Base-by-base conservation (phyloP, 305 asterid genomes). In the Rubia peregrina region DNA sequence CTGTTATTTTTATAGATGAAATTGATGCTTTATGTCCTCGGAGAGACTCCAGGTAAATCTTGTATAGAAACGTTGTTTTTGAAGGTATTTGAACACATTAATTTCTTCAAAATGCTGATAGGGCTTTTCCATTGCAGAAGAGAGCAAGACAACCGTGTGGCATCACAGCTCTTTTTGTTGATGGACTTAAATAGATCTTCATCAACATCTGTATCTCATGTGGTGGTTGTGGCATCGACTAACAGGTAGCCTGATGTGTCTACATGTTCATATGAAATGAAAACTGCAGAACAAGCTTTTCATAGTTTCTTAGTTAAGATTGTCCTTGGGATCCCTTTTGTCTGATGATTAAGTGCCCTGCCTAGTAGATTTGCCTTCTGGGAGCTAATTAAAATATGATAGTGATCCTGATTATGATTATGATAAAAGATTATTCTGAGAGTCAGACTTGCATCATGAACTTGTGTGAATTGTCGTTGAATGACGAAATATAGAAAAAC, bases 21-120 rank as follows among this genome's bases (percentile, higher is more conserved):
- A 94, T 94, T 73, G 98, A 94, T 78, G 96, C 87, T n/a, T 89
- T 91, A 67, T 94, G 97, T 75, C 96, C 96, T 75, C 95, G 90
- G 56, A 84, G 96, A 22, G 94, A 88, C 84, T 88, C 98, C 38
- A 88, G 97, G 98, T 90, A 78, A 70, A 65, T 67, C 41, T 53
- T 13, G 0, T 9, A 10, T 3, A 21, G 22, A 11, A 51, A 68
- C 16, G 21, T 22, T 67, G n/a, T 10, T 44, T 13, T 22, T 40
- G 19, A 19, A 24, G 41, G 22, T 66, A 9, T 24, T 21, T 43
- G 70, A 44, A 22, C 4, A 12, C 30, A 3, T n/a, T 9, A 2
- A 2, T 19, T 5, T 53, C 10, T 12, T 51, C 22, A 36, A 72
- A 40, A 72, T 36, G 19, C 26, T 68, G 43, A 21, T 68, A 43